Evolutionary conservation across 148 eudicot genomes (phyloP), one percentile per base, ranked within the genome.

Genomic region (Rhododendron williamsianum): DNA sequence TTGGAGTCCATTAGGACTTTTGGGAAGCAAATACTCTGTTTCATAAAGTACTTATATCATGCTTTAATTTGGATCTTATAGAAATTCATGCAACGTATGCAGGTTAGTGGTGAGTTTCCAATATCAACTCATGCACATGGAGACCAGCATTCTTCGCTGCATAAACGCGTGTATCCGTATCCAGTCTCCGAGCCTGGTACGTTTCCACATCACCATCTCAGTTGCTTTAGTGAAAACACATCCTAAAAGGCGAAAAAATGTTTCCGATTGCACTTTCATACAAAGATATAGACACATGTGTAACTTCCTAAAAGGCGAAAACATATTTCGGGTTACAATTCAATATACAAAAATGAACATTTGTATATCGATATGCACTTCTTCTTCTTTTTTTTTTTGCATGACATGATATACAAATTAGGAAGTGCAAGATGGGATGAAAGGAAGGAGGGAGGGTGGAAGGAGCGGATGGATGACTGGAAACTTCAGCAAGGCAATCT

Each of bases 61-160:
- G 27, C 46, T 54, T 78, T 2, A 41, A 74, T 49, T 69, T 67
- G 56, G 30, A 76, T 67, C 43, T 11, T 30, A 38, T 21, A 76
- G 6, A 60, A 58, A 58, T 73, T 45, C n/a, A 63, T 82, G 65
- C 21, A 86, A 71, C 49, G 46, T 10, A 83, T 79, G 89, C 90
- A 95, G 98, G 98, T 94, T 18, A 96, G 98, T 82, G 96, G 98
- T 43, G 99, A 97, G 89, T 90, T 97, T 83, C 93, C 94, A 25
- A 85, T 93, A 84, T 87, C 94, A 48, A 87, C 69, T 72, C 89
- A 90, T 81, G 91, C 89, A 63, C 71, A 92, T 78, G 94, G 91
- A 76, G 96, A 81, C 8, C 84, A 93, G 58, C 93, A 89, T 80
- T 86, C 92, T 84, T 87, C 95, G 0, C 88, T 92, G 80, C 94